phyloP scores from a whole-genome alignment of 805 yeast species.

The Kockiozyma suomiensis region DNA sequence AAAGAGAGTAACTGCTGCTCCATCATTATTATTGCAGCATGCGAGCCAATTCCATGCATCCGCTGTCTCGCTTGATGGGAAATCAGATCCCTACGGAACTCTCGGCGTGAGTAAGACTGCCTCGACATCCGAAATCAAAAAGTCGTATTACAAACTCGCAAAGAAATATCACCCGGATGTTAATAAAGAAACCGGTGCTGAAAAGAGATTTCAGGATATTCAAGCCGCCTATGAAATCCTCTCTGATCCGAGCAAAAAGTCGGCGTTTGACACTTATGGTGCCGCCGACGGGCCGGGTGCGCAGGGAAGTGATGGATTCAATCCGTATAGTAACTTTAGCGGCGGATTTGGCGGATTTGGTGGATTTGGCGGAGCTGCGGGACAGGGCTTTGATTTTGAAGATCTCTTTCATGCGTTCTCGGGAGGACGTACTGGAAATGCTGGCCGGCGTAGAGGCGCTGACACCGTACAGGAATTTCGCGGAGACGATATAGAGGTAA shows the following conservation, averaged over 20 bases:
- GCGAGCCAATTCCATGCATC: constrained; percentile 51
- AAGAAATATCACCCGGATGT: constrained; percentile 96
- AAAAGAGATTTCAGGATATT: constrained; percentile 83
- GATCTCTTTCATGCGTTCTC: constrained; percentile 64
- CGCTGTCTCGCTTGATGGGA: constrained; percentile 39
- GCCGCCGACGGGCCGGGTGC: constrained; percentile 64
- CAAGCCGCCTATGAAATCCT: constrained; percentile 94
- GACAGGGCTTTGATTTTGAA: constrained; percentile 56
- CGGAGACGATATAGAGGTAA: constrained; percentile 70
- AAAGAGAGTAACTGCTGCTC: neutral
- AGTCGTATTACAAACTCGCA: constrained; percentile 90
- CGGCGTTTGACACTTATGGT: constrained; percentile 91
- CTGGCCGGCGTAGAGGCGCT: constrained; percentile 43
- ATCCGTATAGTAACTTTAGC: constrained; percentile 53
- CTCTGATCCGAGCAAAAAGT: constrained; percentile 54
- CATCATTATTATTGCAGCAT: neutral
- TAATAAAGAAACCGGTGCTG: constrained; percentile 87
- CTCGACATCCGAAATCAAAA: constrained; percentile 81
- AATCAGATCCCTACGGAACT: constrained; percentile 78
- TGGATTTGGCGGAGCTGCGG: constrained; percentile 43
- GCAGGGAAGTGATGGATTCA: constrained; percentile 53
- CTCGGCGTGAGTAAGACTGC: constrained; percentile 78
- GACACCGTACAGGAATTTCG: constrained; percentile 69
- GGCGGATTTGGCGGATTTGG: constrained; percentile 49
- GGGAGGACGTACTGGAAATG: constrained; percentile 46